Conservation (phyloP, 192 early-diverging fungal species). For the Coemansia sp. region DNA sequence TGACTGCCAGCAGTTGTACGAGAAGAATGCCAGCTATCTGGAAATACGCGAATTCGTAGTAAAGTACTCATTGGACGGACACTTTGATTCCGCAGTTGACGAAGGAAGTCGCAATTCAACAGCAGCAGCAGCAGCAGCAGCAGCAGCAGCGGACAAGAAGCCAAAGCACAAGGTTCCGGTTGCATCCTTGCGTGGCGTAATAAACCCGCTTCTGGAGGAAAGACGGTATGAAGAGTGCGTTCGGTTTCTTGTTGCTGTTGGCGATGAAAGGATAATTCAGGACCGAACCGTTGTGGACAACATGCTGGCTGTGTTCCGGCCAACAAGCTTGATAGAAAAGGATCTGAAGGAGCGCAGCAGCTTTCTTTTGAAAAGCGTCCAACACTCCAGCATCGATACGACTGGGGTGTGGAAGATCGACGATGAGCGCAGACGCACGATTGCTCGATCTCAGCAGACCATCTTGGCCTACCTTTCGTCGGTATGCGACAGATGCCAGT, state of each 20-base stretch:
- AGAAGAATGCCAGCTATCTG: slow-evolving; percentile 7
- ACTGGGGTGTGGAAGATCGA: slow-evolving; percentile 43
- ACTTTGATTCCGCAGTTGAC: neutral
- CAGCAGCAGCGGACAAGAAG: neutral
- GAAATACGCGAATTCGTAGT: slow-evolving; percentile 45
- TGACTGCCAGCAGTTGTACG: neutral
- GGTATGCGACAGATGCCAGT: slow-evolving; percentile 15
- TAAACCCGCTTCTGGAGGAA: slow-evolving; percentile 41
- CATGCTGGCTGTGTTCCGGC: slow-evolving; percentile 40
- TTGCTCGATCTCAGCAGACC: slow-evolving; percentile 35
- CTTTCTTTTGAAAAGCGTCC: slow-evolving; percentile 21
- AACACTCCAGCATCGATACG: slow-evolving; percentile 8
- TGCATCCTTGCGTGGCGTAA: slow-evolving; percentile 29
- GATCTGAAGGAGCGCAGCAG: slow-evolving; percentile 37
- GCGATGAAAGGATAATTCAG: slow-evolving; percentile 13
- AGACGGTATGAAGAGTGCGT: slow-evolving; percentile 36
- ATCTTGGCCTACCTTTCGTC: slow-evolving; percentile 27
- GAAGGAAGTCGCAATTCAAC: neutral
- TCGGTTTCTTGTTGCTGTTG: slow-evolving; percentile 28
- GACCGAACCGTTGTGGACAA: slow-evolving; percentile 17
- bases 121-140: slow-evolving; percentile 7
- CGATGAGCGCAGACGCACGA: slow-evolving; percentile 21
- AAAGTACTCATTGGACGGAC: slow-evolving; percentile 2
- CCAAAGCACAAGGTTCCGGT: slow-evolving; percentile 13
- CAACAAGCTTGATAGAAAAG: slow-evolving; percentile 31